Evolutionary conservation across 1,139 yeast species (phyloP).

Genomic region (Zygoascus sp.): DNA sequence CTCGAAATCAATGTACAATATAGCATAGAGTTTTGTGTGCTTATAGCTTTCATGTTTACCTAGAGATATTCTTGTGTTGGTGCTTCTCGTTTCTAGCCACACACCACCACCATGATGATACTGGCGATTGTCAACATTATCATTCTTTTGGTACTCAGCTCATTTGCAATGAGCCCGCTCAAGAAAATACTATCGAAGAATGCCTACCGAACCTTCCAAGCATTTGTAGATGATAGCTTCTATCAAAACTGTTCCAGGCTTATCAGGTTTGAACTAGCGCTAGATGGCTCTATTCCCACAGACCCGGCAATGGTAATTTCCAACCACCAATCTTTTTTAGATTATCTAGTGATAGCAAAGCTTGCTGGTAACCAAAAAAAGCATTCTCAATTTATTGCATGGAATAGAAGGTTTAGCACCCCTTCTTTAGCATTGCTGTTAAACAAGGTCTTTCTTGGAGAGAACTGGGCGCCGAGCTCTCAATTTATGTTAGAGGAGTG

Average conservation of each 20-base stretch:
- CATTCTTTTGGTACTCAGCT: neutral
- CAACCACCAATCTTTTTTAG: neutral
- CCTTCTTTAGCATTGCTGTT: neutral
- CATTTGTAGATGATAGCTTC: neutral
- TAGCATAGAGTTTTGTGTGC: too few relatives aligned
- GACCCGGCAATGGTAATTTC: slow-evolving; percentile 1
- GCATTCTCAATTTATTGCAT: slow-evolving; percentile 5
- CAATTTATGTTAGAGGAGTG: neutral
- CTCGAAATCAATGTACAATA: too few relatives aligned
- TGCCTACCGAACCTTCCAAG: neutral
- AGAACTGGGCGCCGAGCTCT: slow-evolving; percentile 3
- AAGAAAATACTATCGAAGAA: neutral
- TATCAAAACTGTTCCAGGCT: neutral
- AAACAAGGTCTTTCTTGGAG: neutral
- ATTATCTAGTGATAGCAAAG: slow-evolving; percentile 6
- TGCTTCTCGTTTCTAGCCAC: neutral
- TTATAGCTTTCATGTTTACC: neutral
- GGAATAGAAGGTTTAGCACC: neutral
- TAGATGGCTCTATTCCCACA: neutral
- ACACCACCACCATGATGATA: neutral
- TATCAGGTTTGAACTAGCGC: neutral
- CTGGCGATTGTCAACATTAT: neutral
- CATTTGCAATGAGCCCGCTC: neutral
- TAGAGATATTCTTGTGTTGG: neutral
- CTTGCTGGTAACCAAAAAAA: neutral